Base-by-base conservation (phyloP, 176 grass and related monocot genomes). In the Oryza punctata region DNA sequence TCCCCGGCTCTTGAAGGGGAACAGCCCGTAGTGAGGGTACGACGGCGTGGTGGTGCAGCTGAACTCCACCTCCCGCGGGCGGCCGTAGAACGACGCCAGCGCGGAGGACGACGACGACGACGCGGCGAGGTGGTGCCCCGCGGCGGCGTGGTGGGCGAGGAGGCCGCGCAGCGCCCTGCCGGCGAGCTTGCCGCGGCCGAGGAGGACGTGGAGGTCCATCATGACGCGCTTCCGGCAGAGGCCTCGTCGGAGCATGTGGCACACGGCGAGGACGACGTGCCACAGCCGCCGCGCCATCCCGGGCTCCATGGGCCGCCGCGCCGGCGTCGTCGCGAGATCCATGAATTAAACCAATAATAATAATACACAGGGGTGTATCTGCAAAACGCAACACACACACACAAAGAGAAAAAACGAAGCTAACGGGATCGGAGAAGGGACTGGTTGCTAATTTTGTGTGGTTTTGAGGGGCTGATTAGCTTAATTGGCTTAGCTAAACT, bases 11-110 rank as follows among this genome's bases (percentile, higher is more conserved):
- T 76, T 65, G 81, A 86, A 88, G 9, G 84, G 60, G 67, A 91
- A 91, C 0, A 90, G 59, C 12, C 77, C 59, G 78, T 82, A 84
- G 76, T 84, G 78, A 16, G 85, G 74, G 78, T 81, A 81, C 21
- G 84, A 77, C 28, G 92, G 92, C 84, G 92, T 98, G 21, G 91
- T 93, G 85, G 92, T 95, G 86, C 95, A 98, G 84, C 95, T 98
- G 88, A 98, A 98, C 85, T 98, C 90, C 44, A 98, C 92, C 73
- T 94, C 92, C 18, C 84, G 70, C 0, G 86, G 70, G 29, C 78
- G 85, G 47, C 87, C 32, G 83, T 92, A 92, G 68, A 93, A 88
- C 37, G 91, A 83, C 0, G 78, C 86, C 11, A 82, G 61, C 67
- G 83, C 63, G 9, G 67, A 41, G 1, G 91, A 67, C 21, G 88